These are phyloP conservation scores for Exophiala aquamarina DNA, from an alignment of 2,329 filamentous ascomycete genomes.

Conservation along the genomic window DNA sequence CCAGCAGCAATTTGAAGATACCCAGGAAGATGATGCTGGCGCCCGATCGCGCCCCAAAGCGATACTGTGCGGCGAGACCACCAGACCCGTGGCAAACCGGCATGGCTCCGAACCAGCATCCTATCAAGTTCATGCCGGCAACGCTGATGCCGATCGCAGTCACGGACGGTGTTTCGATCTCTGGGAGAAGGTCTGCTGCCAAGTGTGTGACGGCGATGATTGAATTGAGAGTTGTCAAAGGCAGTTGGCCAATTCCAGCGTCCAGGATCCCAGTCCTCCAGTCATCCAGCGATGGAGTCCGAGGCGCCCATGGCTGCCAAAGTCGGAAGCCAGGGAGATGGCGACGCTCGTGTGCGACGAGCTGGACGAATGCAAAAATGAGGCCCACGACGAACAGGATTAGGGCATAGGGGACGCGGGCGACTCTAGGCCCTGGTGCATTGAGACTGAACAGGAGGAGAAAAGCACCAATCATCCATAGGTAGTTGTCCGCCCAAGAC, in stretches of 20 bases:
- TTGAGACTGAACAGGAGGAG: constrained; percentile 68
- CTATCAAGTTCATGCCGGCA: constrained; percentile 76
- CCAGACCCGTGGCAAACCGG: constrained; percentile 92
- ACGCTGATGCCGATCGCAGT: constrained; percentile 81
- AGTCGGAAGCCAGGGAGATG: constrained; percentile 52
- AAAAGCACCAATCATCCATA: constrained; percentile 76
- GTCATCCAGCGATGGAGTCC: constrained; percentile 45
- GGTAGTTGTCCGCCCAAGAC: constrained; percentile 70
- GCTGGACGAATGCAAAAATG: constrained; percentile 56
- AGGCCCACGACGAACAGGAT: constrained; percentile 69
- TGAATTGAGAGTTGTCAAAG: constrained; percentile 88
- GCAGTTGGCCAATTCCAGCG: constrained; percentile 81
- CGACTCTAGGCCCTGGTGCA: no score
- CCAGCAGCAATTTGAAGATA: constrained; percentile 69
- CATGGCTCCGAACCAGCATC: constrained; percentile 93
- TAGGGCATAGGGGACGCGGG: constrained; percentile 73
- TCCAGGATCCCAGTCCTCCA: constrained; percentile 59
- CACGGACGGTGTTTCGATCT: constrained; percentile 66
- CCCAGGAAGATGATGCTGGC: constrained; percentile 80
- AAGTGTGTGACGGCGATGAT: constrained; percentile 84
- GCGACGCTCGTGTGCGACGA: constrained; percentile 21
- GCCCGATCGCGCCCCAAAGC: constrained; percentile 87
- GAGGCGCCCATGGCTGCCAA: constrained; percentile 58
- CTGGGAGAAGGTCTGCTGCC: constrained; percentile 72
- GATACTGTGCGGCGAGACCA: constrained; percentile 84